A percentile compares a stretch with the other conserved stretches of the same genome.
phyloP scores from a whole-genome alignment of 2,329 filamentous ascomycete species.

The Furcasterigmium furcatum region DNA sequence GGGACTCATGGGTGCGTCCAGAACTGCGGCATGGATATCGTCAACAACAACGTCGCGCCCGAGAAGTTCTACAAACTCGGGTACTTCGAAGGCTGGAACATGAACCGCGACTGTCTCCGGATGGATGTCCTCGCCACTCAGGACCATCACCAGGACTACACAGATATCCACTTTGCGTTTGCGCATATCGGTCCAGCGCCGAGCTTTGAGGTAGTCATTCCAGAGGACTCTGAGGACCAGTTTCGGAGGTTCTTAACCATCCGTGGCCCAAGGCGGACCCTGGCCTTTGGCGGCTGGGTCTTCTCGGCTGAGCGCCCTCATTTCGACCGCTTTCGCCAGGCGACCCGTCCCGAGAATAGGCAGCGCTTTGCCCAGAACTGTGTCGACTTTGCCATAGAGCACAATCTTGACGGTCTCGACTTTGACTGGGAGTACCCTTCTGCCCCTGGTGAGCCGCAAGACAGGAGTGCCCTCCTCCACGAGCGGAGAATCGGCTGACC shows the following conservation, averaged over 20 bases:
- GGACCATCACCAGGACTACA: constrained; percentile 14
- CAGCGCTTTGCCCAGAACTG: constrained; percentile 14
- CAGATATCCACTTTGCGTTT: constrained; percentile 28
- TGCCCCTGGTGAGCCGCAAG: too few species aligned
- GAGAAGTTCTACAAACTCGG: constrained; percentile 19
- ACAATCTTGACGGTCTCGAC: constrained; percentile 22
- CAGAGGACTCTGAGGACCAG: constrained; percentile 6
- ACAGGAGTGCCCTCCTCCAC: too few species aligned
- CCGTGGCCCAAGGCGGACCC: constrained; percentile 18
- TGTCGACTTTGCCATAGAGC: constrained; percentile 7
- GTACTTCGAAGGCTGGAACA: constrained; percentile 30
- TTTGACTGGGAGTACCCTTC: constrained; percentile 44
- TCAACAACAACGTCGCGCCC: constrained; percentile 14
- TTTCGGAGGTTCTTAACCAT: constrained; percentile 14
- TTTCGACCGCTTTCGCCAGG: constrained; percentile 23
- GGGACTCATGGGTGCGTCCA: constrained; percentile 22
- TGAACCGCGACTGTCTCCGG: constrained; percentile 20
- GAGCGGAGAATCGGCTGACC: too few species aligned
- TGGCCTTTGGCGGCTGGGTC: constrained; percentile 28
- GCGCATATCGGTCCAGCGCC: constrained; percentile 14
- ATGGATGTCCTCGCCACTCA: constrained; percentile 18
- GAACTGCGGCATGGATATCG: constrained; percentile 31
- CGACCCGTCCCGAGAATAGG: constrained; percentile 13
- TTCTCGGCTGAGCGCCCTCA: constrained; percentile 20
- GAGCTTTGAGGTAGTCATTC: constrained; percentile 10